Conservation (phyloP, 495 filamentous ascomycete genomes). For the Achaetomiella virescens region DNA sequence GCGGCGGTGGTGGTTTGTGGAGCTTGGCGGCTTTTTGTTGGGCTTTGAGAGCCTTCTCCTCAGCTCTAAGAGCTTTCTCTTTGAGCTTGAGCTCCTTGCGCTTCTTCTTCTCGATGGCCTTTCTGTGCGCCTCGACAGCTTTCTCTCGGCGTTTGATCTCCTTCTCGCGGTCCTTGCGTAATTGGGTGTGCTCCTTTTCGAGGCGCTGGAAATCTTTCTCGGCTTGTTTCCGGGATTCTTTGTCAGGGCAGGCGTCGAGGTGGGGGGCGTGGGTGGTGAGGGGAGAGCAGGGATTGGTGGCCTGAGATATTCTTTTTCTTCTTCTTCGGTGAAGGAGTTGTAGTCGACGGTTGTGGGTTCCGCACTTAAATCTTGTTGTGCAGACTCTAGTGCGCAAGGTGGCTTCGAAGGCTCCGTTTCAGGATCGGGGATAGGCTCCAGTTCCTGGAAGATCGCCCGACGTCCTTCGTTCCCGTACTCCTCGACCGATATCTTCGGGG, state of each 20-base stretch:
- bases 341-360: neutral
- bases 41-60: conserved; percentile 29
- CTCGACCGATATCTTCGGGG: conserved; percentile 42
- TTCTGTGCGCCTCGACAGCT: conserved; percentile 48
- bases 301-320: conserved; percentile 11
- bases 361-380: neutral
- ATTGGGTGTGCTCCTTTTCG: conserved; percentile 53
- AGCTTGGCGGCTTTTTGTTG: conserved; percentile 14
- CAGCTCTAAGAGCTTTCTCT: conserved; percentile 34
- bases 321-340: neutral
- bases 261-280: conserved; percentile 40
- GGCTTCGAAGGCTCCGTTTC: neutral
- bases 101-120: conserved; percentile 40
- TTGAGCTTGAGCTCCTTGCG: conserved; percentile 14
- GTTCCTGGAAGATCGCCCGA: conserved; percentile 12
- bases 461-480: conserved; percentile 28
- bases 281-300: conserved; percentile 41
- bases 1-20: neutral
- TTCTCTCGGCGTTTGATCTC: conserved; percentile 55
- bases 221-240: conserved; percentile 56
- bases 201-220: conserved; percentile 54
- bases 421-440: conserved; percentile 33
- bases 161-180: conserved; percentile 58
- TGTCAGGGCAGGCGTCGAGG: conserved; percentile 48
- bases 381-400: neutral